These are phyloP conservation scores for Venturia aucupariae DNA, from an alignment of 2,329 filamentous ascomycete species.

Conservation along the genomic window DNA sequence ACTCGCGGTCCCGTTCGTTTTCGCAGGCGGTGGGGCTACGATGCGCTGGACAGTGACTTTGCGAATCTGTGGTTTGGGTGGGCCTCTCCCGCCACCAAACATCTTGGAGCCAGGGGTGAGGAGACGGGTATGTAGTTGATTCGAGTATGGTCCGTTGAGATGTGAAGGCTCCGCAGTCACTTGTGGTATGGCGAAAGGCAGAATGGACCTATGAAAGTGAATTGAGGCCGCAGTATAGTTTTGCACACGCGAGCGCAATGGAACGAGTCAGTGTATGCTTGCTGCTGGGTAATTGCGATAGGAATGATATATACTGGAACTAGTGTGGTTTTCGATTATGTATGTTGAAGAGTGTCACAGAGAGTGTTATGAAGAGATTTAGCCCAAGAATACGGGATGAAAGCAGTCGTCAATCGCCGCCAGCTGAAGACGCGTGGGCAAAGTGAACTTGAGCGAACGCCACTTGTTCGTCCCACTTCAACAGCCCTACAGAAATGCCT, in stretches of 20 bases:
- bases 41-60: background rate
- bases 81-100: background rate
- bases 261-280: background rate
- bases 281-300: background rate
- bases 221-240: background rate
- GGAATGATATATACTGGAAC: background rate
- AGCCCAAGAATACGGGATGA: background rate
- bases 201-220: background rate
- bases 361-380: too few relatives aligned
- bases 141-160: background rate
- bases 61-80: constrained; percentile 6
- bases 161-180: background rate
- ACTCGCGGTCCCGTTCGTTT: background rate
- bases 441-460: background rate
- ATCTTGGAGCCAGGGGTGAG: background rate
- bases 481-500: background rate
- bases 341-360: too few relatives aligned
- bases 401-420: background rate
- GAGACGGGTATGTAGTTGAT: background rate
- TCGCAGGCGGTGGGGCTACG: background rate
- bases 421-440: background rate
- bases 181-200: background rate
- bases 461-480: background rate
- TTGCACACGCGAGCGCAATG: background rate
- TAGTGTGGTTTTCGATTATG: too few relatives aligned